Evolutionary conservation across 495 filamentous ascomycete species (phyloP), one percentile per base, ranked within the genome.

Genomic region (Zalerion maritima): DNA sequence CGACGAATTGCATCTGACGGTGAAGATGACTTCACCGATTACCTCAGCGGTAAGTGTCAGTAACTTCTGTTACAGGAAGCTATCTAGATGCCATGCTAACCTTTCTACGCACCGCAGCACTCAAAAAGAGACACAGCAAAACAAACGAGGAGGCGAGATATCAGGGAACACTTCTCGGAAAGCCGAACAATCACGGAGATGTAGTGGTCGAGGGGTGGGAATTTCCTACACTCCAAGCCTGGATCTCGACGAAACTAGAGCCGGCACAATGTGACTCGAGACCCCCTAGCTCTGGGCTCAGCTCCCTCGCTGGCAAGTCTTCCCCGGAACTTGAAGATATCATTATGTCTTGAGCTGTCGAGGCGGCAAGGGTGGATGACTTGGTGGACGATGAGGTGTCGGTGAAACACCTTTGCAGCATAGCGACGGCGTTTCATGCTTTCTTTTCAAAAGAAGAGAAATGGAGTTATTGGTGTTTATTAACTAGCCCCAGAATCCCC

Each of bases 61-160:
- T 24, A 6, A 11, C 4, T 16, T 8, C 6, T 9, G 14, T 26
- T 10, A 8, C 5, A 12, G 13, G 11, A 26, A 9, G 15, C 14
- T n/a, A 8, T 12, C 10, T 24, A 15, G 19, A 27, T 29, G n/a
- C n/a, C n/a, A n/a, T n/a, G n/a, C 5, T 18, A 17, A 7, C 26
- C 26, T 18, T 10, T 14, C 5, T 17, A 4, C 14, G 14, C 6
- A 29, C 11, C 26, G 14, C 35, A 65, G 68, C 70, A 3, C 57
- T 93, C 33, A 89, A 85, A 50, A 79, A 81, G 45, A 87, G 84
- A 35, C 78, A 87, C 48, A 81, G 70, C 50, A 86, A 85, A 43
- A 80, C 72, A 3, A 59, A 54, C 18, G 81, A 89, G 38, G 81
- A 87, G 37, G 72, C 76, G 6, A 69, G 84, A 37, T 92, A 75